Evolutionary conservation across 768 basidiomycete genomes (phyloP).

Genomic region (Kwoniella bestiolae): DNA sequence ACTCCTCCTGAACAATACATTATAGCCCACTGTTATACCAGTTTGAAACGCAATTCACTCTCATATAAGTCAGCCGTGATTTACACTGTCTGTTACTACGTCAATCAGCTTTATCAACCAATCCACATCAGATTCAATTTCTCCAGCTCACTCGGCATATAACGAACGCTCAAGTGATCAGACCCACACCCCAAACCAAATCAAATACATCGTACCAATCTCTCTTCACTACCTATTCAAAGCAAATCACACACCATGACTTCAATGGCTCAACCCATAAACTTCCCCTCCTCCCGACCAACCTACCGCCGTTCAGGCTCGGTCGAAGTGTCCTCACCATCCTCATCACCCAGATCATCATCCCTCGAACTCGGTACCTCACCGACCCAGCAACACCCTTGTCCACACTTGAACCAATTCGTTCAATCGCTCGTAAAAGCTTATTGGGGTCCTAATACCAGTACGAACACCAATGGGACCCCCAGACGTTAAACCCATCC

Average conservation of each 20-base stretch:
- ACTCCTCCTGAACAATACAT: background rate
- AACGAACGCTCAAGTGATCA: too few species aligned
- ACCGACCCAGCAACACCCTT: conserved; percentile 32
- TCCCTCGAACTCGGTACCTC: background rate
- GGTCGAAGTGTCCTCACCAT: background rate
- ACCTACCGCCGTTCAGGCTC: conserved; percentile 3
- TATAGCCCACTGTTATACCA: too few species aligned
- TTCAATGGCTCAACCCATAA: conserved; percentile 13
- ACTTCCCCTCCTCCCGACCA: conserved; percentile 19
- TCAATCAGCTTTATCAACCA: too few species aligned
- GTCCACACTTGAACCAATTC: conserved; percentile 43
- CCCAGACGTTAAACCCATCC: conserved; percentile 9
- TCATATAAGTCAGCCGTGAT: too few species aligned
- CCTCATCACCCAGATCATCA: conserved; percentile 14
- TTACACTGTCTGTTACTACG: too few species aligned
- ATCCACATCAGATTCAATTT: too few species aligned
- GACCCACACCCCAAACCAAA: background rate
- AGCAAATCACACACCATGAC: conserved; percentile 1
- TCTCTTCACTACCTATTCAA: background rate
- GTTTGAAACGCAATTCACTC: background rate
- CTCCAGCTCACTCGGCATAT: too few species aligned
- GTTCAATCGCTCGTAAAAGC: conserved; percentile 31
- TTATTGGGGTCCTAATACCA: conserved; percentile 2
- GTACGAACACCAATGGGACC: background rate
- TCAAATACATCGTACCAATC: background rate